A percentile compares a stretch with the other conserved stretches of the same genome.
phyloP scores from a whole-genome alignment of 1,284 basidiomycete species.

The Grifola frondosa region DNA sequence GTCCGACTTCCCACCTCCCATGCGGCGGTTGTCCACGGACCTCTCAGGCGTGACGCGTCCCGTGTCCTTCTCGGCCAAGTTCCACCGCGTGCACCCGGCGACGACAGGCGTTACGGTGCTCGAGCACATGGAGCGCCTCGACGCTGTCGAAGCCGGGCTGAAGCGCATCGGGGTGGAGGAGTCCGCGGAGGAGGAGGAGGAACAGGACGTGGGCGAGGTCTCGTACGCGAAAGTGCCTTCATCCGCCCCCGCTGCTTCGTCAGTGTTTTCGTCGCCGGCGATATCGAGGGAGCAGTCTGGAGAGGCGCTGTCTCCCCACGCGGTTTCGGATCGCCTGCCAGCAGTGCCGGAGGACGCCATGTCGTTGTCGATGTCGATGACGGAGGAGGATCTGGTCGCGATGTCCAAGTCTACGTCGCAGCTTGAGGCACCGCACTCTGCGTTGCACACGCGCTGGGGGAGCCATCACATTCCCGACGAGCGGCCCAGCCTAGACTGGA shows the following conservation, averaged over 20 bases:
- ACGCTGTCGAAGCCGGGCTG: slow-evolving; percentile 76
- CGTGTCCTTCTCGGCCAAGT: slow-evolving; percentile 77
- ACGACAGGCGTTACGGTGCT: slow-evolving; percentile 80
- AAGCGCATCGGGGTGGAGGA: slow-evolving; percentile 66
- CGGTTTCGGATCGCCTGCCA: slow-evolving; percentile 35
- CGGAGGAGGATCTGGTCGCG: slow-evolving; percentile 70
- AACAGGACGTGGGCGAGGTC: slow-evolving; percentile 49
- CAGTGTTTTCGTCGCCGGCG: slow-evolving; percentile 14
- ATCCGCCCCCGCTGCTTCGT: slow-evolving; percentile 11
- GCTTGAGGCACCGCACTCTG: slow-evolving; percentile 47
- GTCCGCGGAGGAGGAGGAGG: slow-evolving; percentile 46
- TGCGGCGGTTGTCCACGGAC: slow-evolving; percentile 62
- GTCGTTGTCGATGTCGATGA: slow-evolving; percentile 45
- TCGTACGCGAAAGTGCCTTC: slow-evolving; percentile 11
- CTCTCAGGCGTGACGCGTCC: slow-evolving; percentile 53
- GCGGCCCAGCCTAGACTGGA: slow-evolving; percentile 62
- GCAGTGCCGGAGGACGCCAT: slow-evolving; percentile 53
- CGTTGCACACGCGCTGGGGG: slow-evolving; percentile 45
- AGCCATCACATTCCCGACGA: slow-evolving; percentile 36
- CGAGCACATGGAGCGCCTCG: slow-evolving; percentile 78
- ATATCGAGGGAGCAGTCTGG: slow-evolving; percentile 13
- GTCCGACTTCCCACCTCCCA: slow-evolving; percentile 72
- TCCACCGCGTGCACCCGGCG: slow-evolving; percentile 75
- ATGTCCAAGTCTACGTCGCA: slow-evolving; percentile 76
- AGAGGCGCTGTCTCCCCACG: slow-evolving; percentile 24